Conservation (phyloP, 192 early-diverging fungal genomes). For the Funneliformis geosporum region DNA sequence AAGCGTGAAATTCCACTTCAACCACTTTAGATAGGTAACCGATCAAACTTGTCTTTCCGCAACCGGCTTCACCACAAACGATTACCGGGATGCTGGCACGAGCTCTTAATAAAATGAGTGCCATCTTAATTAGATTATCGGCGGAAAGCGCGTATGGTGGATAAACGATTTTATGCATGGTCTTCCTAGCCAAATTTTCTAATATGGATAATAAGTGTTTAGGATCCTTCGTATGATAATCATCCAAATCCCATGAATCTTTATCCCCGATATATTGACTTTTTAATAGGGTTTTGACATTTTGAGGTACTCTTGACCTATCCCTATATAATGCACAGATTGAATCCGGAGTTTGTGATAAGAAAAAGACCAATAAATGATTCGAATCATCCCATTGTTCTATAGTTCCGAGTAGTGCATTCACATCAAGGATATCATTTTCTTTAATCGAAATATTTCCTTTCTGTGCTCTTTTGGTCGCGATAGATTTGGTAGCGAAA, state of each 20-base stretch:
- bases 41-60: conserved; percentile 33
- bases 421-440: background rate
- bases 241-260: background rate
- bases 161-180: background rate
- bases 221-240: conserved; percentile 19
- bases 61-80: conserved; percentile 32
- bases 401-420: background rate
- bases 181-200: conserved; percentile 23
- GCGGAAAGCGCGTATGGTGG: conserved; percentile 22
- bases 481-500: conserved; percentile 25
- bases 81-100: conserved; percentile 31
- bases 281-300: conserved; percentile 28
- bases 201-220: background rate
- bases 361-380: conserved; percentile 33
- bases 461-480: background rate
- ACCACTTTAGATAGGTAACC: conserved; percentile 19
- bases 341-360: conserved; percentile 28
- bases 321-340: conserved; percentile 31
- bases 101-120: conserved; percentile 28
- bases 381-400: conserved; percentile 31
- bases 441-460: background rate
- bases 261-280: conserved; percentile 16
- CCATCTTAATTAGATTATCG: conserved; percentile 33
- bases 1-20: conserved; percentile 15
- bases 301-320: conserved; percentile 9